phyloP scores from a whole-genome alignment of 805 yeast species.

The Brettanomyces custersianus region DNA sequence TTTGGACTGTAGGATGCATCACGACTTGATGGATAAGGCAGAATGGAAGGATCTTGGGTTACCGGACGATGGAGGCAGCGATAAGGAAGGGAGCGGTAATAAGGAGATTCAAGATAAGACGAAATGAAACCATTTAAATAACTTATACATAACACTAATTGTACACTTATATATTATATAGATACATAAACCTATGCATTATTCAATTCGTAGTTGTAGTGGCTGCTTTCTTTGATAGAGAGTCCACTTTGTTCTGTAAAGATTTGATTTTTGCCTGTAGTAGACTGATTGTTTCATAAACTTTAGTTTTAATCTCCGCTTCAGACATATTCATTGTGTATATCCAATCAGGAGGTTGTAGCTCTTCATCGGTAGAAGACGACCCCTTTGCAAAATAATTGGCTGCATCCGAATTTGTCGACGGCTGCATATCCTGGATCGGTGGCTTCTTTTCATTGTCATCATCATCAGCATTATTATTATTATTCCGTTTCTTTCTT shows the following conservation, averaged over 20 bases:
- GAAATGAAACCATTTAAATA: not conserved
- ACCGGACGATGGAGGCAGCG: conserved; percentile 26
- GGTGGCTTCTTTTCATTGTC: no score
- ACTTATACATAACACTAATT: not conserved
- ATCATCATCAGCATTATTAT: no score
- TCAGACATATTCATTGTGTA: conserved; percentile 1
- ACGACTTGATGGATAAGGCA: conserved; percentile 33
- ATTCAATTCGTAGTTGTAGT: no score
- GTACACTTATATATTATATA: not conserved
- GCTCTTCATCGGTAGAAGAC: no score
- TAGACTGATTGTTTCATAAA: conserved; percentile 12
- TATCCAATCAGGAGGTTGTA: no score
- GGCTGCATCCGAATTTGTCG: no score
- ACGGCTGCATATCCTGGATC: no score
- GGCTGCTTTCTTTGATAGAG: no score
- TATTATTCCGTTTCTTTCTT: no score
- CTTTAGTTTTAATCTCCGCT: conserved; percentile 8
- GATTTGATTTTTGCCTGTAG: conserved; percentile 14
- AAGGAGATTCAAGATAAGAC: not conserved
- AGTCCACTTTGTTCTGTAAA: conserved; percentile 12
- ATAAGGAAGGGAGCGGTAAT: no score
- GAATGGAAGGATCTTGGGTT: conserved; percentile 29
- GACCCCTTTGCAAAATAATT: no score
- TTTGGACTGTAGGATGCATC: conserved; percentile 82
- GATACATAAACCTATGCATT: not conserved